Conservation (phyloP, 768 basidiomycete genomes). For the Strobilomyces dryophilus region DNA sequence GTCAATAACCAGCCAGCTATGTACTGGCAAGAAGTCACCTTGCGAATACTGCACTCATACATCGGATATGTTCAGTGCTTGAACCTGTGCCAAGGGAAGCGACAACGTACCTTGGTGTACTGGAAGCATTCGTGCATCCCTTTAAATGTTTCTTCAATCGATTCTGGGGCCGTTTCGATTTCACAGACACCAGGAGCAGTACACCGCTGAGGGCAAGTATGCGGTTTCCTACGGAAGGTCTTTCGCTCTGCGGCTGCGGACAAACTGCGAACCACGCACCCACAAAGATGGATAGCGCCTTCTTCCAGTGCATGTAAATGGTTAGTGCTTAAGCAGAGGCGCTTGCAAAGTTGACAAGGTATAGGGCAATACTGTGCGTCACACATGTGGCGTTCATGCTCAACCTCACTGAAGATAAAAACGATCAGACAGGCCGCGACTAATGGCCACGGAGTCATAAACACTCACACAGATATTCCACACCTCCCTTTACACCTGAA, state of each 20-base stretch:
- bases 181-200: conserved; percentile 49
- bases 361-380: conserved; percentile 50
- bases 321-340: conserved; percentile 41
- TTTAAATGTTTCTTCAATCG: conserved; percentile 56
- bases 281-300: conserved; percentile 50
- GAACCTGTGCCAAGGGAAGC: background rate
- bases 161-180: conserved; percentile 52
- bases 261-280: conserved; percentile 32
- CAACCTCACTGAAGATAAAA: conserved; percentile 36
- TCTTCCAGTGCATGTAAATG: conserved; percentile 51
- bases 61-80: background rate
- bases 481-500: conserved; percentile 44
- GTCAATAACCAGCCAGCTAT: background rate
- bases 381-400: conserved; percentile 47
- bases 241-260: conserved; percentile 6
- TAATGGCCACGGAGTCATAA: background rate
- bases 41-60: conserved; percentile 43
- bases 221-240: conserved; percentile 35
- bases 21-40: conserved; percentile 28
- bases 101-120: conserved; percentile 51
- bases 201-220: conserved; percentile 44
- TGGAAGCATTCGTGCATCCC: conserved; percentile 58
- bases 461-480: conserved; percentile 36
- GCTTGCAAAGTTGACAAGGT: conserved; percentile 50
- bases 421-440: too few relatives aligned